Evolutionary conservation across 352 stramenopile species (phyloP), one percentile per base, ranked within the genome.

Genomic region (Phytophthora pisi): DNA sequence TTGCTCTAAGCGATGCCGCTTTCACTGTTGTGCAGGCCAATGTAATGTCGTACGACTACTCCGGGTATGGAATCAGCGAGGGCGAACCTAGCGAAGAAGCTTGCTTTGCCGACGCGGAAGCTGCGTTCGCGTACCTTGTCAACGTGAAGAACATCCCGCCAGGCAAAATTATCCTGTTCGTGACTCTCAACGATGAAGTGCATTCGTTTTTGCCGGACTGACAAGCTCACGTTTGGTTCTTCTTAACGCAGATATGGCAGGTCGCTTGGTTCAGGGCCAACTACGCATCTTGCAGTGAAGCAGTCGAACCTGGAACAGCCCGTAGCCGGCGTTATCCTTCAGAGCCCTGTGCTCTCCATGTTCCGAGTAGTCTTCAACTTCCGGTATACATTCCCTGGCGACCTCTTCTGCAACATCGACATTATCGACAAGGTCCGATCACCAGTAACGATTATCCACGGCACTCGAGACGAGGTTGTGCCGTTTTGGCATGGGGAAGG

Each of bases 331-430:
- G 84, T 99, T 9, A 98, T 99, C 73, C 72, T 99, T 26, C 93
- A 98, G 71, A 99, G 94, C 63, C 97, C 97, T 8, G 75, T 99
- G 20, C 76, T 99, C 20, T 98, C 93, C 57, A 98, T 98, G 36
- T 99, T 98, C 76, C 89, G 97, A 38, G 97, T 99, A 7, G 97
- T 96, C 6, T 99, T 99, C 78, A 97, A 99, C 76, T 99, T 99
- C 81, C 90, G 97, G 58, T 99, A 98, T 79, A 99, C 96, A 28
- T 92, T 99, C 56, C 82, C 92, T 0, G 96, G 97, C 6, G 97
- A 99, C 72, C 86, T 98, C 70, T 99, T 99, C 70, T 98, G 96
- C 66, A 99, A 99, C 74, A 93, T 99, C 42, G 97, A 99, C 68
- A 77, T 93, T 40, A 91, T 98, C 36, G 74, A 92, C 46, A 73